These are phyloP conservation scores for Verticillium isaacii DNA, from an alignment of 2,329 filamentous ascomycete genomes.

Conservation along the genomic window DNA sequence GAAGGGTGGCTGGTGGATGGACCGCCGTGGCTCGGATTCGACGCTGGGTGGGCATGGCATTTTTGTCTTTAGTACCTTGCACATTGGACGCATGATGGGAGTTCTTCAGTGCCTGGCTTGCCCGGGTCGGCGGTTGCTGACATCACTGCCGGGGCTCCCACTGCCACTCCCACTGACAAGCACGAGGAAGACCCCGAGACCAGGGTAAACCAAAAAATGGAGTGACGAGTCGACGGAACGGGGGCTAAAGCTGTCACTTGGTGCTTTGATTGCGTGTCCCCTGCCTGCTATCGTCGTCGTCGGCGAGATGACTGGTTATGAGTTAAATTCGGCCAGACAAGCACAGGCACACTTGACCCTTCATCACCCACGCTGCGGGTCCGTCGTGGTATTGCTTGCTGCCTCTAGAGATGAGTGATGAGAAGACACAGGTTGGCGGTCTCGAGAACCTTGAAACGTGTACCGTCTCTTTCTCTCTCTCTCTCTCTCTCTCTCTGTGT, in stretches of 20 bases:
- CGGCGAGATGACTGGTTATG: not conserved
- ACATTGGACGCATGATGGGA: not conserved
- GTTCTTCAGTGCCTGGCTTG: not conserved
- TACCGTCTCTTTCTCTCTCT: too few relatives aligned
- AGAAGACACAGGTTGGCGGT: too few relatives aligned
- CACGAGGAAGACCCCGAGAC: not conserved
- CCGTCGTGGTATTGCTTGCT: too few relatives aligned
- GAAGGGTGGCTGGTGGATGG: not conserved
- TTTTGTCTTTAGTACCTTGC: not conserved
- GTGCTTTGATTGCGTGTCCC: not conserved
- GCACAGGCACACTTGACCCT: too few relatives aligned
- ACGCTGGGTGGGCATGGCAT: not conserved
- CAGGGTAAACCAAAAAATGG: not conserved
- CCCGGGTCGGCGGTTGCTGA: not conserved
- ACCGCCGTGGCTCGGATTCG: not conserved
- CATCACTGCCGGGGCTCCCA: not conserved
- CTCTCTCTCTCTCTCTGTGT: too few relatives aligned
- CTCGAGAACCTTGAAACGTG: too few relatives aligned
- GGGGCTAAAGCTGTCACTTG: not conserved
- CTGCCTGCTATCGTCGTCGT: not conserved
- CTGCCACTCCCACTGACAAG: not conserved
- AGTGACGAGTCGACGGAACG: not conserved
- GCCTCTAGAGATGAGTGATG: too few relatives aligned
- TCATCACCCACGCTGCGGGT: too few relatives aligned
- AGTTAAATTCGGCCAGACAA: not conserved